phyloP scores from a whole-genome alignment of 495 filamentous ascomycete species.

The Penicillium angulare region DNA sequence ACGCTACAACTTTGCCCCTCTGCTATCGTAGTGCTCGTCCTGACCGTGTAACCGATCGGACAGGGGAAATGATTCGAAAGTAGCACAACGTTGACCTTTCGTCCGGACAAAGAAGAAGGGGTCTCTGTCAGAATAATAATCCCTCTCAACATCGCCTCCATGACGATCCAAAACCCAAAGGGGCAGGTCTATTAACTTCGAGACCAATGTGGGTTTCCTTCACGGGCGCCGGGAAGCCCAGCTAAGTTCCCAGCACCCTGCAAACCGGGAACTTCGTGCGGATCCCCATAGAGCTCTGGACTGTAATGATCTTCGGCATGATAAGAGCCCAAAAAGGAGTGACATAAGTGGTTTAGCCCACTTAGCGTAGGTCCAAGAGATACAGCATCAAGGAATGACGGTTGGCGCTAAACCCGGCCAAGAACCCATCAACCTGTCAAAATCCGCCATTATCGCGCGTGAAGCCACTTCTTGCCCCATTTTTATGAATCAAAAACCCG shows the following conservation, averaged over 20 bases:
- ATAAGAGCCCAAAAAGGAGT: background rate
- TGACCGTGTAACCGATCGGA: slow-evolving; percentile 11
- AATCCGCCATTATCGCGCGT: background rate
- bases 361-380: background rate
- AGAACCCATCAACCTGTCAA: background rate
- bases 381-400: background rate
- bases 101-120: background rate
- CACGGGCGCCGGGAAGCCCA: background rate
- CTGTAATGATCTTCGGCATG: background rate
- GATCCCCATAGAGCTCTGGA: background rate
- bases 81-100: background rate
- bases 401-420: background rate
- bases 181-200: background rate
- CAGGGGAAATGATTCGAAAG: background rate
- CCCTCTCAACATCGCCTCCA: background rate
- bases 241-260: background rate
- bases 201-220: background rate
- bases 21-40: background rate
- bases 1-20: background rate
- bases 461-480: too few relatives aligned
- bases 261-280: background rate
- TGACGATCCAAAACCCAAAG: slow-evolving; percentile 11
- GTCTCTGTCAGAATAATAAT: background rate
- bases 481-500: too few relatives aligned
- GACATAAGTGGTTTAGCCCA: background rate